Evolutionary conservation across 768 basidiomycete species (phyloP), one percentile per base, ranked within the genome.

Genomic region (Boletus speciosus): DNA sequence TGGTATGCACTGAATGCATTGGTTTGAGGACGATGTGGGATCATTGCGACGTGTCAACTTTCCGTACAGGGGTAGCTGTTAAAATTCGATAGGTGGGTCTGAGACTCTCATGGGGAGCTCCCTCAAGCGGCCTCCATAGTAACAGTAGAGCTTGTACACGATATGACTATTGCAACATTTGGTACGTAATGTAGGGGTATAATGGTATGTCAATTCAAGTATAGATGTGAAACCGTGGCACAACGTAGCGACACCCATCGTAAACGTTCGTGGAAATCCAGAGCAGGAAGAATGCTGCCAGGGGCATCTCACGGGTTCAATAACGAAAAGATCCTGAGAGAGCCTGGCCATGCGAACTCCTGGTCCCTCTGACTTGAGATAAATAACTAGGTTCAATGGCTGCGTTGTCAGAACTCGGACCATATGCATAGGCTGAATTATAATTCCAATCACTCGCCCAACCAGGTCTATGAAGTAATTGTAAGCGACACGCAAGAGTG

Each of bases 371-470:
- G 8, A 49, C 47, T 46, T 54, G 61, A 19, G 47, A 39, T 35
- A 43, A 8, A 35, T 35, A 55, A 25, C 43, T 43, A 21, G 49
- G 39, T 50, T 50, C 56, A 45, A 49, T 21, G 40, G 36, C 8
- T 15, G 46, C 9, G 19, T 36, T 32, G 19, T 52, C 47, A 49
- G 56, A 46, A 37, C 46, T 46, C 32, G 46, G 51, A 38, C 51
- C 52, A 49, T 57, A 58, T 47, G 54, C 49, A 45, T 46, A 52
- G n/a, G 8, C 1, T 21, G 54, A 34, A 36, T 59, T 53, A 10
- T 49, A 47, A n/a, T 58, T 41, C 66, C 66, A 66, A 36, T 66
- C 63, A 21, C 50, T 51, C n/a, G 55, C 57, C 58, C 59, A 65
- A 36, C 55, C 43, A 35, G 42, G 35, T 41, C 60, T 60, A 19